Percentiles rank a stretch among this genome's conserved stretches.
phyloP scores from a whole-genome alignment of 345 rosid species.

The Kandelia obovata region DNA sequence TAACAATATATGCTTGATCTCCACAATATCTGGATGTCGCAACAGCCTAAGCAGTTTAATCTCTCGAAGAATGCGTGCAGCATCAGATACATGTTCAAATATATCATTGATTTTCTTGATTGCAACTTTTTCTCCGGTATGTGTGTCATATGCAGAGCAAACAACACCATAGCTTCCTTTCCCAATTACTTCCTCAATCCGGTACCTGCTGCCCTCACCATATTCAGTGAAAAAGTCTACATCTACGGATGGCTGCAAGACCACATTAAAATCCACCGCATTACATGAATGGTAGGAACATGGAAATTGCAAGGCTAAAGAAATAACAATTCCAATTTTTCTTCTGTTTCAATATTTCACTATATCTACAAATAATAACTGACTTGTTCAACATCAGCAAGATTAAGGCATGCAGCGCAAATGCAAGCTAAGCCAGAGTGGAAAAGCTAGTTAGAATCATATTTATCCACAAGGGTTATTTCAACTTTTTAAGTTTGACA shows the following conservation, averaged over 20 bases:
- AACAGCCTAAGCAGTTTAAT: conserved; percentile 81
- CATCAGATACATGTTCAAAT: conserved; percentile 90
- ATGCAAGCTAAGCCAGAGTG: not conserved
- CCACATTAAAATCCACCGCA: conserved; percentile 5
- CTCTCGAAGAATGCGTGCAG: conserved; percentile 88
- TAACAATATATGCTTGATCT: conserved; percentile 85
- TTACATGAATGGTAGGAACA: not conserved
- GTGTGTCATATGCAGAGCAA: conserved; percentile 81
- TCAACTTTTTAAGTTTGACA: not conserved
- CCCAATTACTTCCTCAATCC: conserved; percentile 86
- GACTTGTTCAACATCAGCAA: conserved; percentile 1
- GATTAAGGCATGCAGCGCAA: not conserved
- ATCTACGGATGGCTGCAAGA: conserved; percentile 66
- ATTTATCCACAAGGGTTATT: not conserved
- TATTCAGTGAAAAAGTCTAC: conserved; percentile 89
- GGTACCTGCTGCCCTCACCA: conserved; percentile 87
- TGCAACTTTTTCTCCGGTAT: conserved; percentile 78
- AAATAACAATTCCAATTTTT: not conserved
- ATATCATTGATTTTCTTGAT: conserved; percentile 89
- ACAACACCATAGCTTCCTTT: conserved; percentile 95
- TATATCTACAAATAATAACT: not conserved
- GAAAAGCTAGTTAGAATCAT: conserved; percentile 1
- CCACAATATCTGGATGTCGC: conserved; percentile 90
- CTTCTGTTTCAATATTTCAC: not conserved
- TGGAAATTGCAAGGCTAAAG: not conserved